A percentile compares a stretch with the other conserved stretches of the same genome.
Conservation (phyloP, 495 filamentous ascomycete species). For the Tuber aestivum region DNA sequence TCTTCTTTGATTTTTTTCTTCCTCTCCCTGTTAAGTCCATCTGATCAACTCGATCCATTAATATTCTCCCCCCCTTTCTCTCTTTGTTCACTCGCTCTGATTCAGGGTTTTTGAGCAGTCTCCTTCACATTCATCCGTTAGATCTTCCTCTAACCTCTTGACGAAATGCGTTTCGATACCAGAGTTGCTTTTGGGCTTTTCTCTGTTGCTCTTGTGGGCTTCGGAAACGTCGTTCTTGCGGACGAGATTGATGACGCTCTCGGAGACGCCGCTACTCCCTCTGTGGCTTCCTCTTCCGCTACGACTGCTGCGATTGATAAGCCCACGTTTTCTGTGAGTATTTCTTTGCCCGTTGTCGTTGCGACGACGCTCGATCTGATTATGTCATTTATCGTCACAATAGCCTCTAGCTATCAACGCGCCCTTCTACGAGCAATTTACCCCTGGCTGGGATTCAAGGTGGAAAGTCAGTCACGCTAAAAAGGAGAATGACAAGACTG, state of each 20-base stretch:
- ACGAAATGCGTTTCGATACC: constrained; percentile 70
- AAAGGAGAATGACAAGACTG: constrained; percentile 74
- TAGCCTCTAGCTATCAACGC: constrained; percentile 84
- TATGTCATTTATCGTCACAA: constrained; percentile 5
- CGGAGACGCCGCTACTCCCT: constrained; percentile 44
- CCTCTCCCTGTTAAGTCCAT: constrained; percentile 11
- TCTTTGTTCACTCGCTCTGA: constrained; percentile 2
- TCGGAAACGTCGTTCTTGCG: constrained; percentile 54
- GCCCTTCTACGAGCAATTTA: constrained; percentile 97
- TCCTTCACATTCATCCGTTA: constrained; percentile 21
- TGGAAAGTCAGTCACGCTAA: constrained; percentile 95
- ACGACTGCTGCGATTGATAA: constrained; percentile 58
- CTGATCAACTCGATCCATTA: constrained; percentile 7
- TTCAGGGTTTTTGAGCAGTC: constrained; percentile 9
- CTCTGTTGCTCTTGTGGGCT: constrained; percentile 65
- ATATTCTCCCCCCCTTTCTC: constrained; percentile 11
- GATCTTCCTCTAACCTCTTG: constrained; percentile 15
- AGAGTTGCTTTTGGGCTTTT: constrained; percentile 59
- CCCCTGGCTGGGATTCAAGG: constrained; percentile 81
- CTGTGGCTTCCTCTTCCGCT: constrained; percentile 49
- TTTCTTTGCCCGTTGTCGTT: background rate
- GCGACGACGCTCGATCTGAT: constrained; percentile 9
- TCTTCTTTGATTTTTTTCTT: constrained; percentile 11
- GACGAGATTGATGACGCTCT: constrained; percentile 61
- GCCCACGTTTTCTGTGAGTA: constrained; percentile 83